Base-by-base conservation (phyloP, 768 basidiomycete genomes). In the Tricholoma hemisulphureum region DNA sequence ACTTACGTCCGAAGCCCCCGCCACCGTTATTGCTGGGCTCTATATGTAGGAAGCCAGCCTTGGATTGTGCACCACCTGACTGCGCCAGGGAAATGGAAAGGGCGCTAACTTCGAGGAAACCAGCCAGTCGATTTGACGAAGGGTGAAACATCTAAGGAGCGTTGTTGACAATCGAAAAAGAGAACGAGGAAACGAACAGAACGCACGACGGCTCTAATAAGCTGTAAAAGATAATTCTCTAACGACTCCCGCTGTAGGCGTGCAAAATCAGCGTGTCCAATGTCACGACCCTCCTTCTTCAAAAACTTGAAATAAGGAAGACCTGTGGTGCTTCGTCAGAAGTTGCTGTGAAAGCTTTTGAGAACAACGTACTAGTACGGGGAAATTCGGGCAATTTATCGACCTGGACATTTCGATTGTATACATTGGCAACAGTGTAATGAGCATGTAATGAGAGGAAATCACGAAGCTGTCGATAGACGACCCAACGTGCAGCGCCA, bases 311-410 rank as follows among this genome's bases (percentile, higher is more conserved):
- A 84, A 71, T 96, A 95, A 0, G 93, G 93, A n/a, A 96, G 73
- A 73, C 85, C 91, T 93, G 55, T 1, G 18, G 11, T 31, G 55
- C 26, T 53, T 24, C 34, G 55, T 35, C 32, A 61, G 55, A 20
- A 60, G 26, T 45, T 23, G 16, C 8, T 39, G 5, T 11, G 41
- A 1, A 16, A 57, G 2, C 20, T 13, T 50, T 5, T 26, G 13
- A 24, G 31, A 51, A 46, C 32, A 31, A 71, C 78, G 43, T 66
- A 87, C 88, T 89, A 16, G 91, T 93, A 57, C 79, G 82, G 1
- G 96, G 96, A 74, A 98, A 99, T 59, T 97, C 91, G 1, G 97
- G 96, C 58, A 98, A 81, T 18, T 87, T 83, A 39, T 86, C 85
- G 49, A 87, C 81, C 18, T 49, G 46, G n/a, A 49, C 46, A 56